Conservation (phyloP, 345 rosid species). For the Viola odorata region DNA sequence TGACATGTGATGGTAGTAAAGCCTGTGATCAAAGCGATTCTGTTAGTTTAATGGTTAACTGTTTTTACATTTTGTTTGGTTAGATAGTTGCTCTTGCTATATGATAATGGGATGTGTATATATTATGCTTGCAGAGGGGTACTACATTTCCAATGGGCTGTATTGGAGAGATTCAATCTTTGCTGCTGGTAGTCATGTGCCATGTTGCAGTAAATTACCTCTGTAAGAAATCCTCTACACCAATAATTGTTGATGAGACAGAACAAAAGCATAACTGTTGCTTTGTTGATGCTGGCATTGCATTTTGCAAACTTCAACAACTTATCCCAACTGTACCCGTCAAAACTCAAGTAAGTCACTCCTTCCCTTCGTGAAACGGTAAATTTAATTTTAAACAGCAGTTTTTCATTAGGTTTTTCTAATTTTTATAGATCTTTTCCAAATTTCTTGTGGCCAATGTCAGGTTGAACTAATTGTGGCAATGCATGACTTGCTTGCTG, state of each 20-base stretch:
- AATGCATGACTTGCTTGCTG: constrained; percentile 86
- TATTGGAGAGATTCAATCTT: constrained; percentile 57
- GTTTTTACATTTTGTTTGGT: background rate
- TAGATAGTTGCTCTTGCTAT: constrained; percentile 2
- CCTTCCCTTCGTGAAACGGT: background rate
- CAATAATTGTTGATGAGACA: constrained; percentile 37
- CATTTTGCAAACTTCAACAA: constrained; percentile 92
- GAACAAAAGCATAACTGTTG: constrained; percentile 66
- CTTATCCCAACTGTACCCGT: constrained; percentile 51
- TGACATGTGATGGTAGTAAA: background rate
- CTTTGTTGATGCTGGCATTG: constrained; percentile 75
- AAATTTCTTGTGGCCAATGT: constrained; percentile 12
- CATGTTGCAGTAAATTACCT: constrained; percentile 54
- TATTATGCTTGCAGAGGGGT: constrained; percentile 49
- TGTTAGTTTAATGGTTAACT: constrained; percentile 9
- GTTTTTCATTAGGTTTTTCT: constrained; percentile 8
- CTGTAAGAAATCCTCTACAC: constrained; percentile 47
- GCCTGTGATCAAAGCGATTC: background rate
- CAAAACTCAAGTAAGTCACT: constrained; percentile 62
- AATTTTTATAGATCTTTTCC: background rate
- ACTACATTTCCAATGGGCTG: constrained; percentile 32
- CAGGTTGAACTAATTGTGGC: constrained; percentile 88
- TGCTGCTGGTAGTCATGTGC: constrained; percentile 80
- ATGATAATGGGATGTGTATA: constrained; percentile 11
- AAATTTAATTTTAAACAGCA: constrained; percentile 4